Percentiles rank a stretch among this genome's conserved stretches.
Evolutionary conservation across 192 early-diverging fungal genomes (phyloP).

Genomic region (Podila verticillata): DNA sequence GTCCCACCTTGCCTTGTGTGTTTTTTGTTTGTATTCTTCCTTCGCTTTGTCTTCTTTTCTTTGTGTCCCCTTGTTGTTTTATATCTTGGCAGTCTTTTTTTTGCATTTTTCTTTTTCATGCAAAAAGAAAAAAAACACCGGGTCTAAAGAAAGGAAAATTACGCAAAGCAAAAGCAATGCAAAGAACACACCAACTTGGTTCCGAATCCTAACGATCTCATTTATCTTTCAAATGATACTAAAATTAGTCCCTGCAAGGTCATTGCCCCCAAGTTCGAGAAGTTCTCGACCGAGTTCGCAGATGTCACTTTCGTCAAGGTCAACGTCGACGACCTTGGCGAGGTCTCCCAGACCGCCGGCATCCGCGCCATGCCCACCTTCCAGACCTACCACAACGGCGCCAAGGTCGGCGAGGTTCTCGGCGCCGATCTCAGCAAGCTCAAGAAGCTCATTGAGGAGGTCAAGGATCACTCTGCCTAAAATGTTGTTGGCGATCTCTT

Average conservation of each 20-base stretch:
- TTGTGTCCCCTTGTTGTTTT: slow-evolving; percentile 7
- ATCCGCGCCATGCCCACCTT: slow-evolving; percentile 86
- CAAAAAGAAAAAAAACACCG: neutral
- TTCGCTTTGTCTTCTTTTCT: neutral
- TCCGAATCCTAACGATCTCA: slow-evolving; percentile 3
- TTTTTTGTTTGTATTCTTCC: neutral
- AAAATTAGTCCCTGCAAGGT: slow-evolving; percentile 76
- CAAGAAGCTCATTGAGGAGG: slow-evolving; percentile 53
- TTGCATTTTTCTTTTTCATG: neutral
- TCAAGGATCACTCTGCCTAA: neutral
- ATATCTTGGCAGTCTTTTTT: neutral
- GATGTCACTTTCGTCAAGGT: slow-evolving; percentile 81
- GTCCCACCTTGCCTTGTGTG: neutral
- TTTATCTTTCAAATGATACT: neutral
- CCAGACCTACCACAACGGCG: slow-evolving; percentile 70
- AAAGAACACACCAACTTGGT: neutral
- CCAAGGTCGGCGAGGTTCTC: slow-evolving; percentile 68
- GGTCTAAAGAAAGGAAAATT: neutral
- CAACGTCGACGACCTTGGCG: slow-evolving; percentile 78
- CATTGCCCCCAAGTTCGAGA: slow-evolving; percentile 71
- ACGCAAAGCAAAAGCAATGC: neutral
- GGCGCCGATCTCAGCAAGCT: slow-evolving; percentile 69
- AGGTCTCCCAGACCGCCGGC: slow-evolving; percentile 26
- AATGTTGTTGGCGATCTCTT: neutral
- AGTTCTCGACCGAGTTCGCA: slow-evolving; percentile 59